Evolutionary conservation across 805 yeast species (phyloP), one percentile per base, ranked within the genome.

Genomic region (Lipomyces oligophaga): DNA sequence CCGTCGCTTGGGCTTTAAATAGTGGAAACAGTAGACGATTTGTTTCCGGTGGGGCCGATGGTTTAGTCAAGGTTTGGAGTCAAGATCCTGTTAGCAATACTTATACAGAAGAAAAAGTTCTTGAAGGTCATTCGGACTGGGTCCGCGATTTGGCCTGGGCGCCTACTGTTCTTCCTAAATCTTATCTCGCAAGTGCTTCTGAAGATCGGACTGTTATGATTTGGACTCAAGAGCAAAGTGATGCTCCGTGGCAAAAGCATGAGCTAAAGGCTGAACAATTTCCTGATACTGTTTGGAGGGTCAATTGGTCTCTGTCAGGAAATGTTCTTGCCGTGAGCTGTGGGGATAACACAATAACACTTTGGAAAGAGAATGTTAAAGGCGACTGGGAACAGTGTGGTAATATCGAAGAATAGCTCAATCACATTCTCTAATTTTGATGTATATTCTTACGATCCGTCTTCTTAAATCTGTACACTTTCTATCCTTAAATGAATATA

Each of bases 301-400:
- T 95, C 39, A 82, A 94, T 58, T 93, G 98, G 98, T 87, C 97
- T 10, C 74, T 89, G 58, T 83, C 95, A 38, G 99, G 99, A 43
- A 93, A 93, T 65, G 81, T 93, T 25, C 76, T 93, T 59, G 99
- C 99, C 4, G 84, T 93, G 34, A 80, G 93, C 39, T 96, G 97
- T 38, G 97, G 97, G 45, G 97, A 93, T 66, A 89, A 89, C 67
- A 87, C 85, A 69, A 90, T 93, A 35, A 87, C 96, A 26, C 76
- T 93, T 65, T 93, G 97, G 97, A 89, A 88, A 69, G 98, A 93
- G 69, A 86, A 82, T 63, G 73, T 89, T 57, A 80, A 80, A 61
- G 97, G 97, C 43, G 80, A 81, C 60, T 90, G 98, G 98, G 97
- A 90, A 69, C 75, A 86, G 46, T 96, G 96, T n/a, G 97, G 97